Conservation (phyloP, 768 basidiomycete genomes). For the Suillus decipiens region DNA sequence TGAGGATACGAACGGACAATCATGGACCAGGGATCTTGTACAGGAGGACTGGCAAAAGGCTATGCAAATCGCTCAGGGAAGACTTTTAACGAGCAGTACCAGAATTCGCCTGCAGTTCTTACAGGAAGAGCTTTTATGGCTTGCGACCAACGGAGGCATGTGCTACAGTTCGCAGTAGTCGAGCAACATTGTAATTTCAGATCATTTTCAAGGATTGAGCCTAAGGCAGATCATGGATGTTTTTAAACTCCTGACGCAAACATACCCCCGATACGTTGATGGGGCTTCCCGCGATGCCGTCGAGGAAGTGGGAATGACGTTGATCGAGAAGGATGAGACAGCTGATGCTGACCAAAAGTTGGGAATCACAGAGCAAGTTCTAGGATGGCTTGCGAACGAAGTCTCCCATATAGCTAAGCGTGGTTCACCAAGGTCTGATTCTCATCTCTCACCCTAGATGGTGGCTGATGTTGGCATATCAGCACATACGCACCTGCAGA, state of each 20-base stretch:
- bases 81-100: slow-evolving; percentile 53
- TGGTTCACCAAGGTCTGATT: slow-evolving; percentile 54
- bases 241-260: slow-evolving; percentile 70
- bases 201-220: slow-evolving; percentile 48
- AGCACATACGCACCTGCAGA: slow-evolving; percentile 62
- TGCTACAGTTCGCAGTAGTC: slow-evolving; percentile 13
- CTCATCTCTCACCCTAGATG: neutral
- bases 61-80: slow-evolving; percentile 52
- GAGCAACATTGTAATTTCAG: slow-evolving; percentile 8
- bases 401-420: slow-evolving; percentile 57
- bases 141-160: slow-evolving; percentile 61
- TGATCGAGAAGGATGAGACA: slow-evolving; percentile 65
- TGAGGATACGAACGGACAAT: slow-evolving; percentile 19
- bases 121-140: slow-evolving; percentile 56
- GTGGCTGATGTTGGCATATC: neutral
- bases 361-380: slow-evolving; percentile 67
- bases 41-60: slow-evolving; percentile 57
- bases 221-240: slow-evolving; percentile 66
- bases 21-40: slow-evolving; percentile 58
- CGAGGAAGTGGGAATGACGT: slow-evolving; percentile 60
- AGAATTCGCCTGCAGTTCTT: slow-evolving; percentile 60
- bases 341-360: slow-evolving; percentile 45
- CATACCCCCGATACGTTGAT: slow-evolving; percentile 81
- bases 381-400: slow-evolving; percentile 77
- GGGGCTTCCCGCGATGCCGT: slow-evolving; percentile 69